Evolutionary conservation across 2,329 filamentous ascomycete genomes (phyloP).

Genomic region (Phaeosphaeria sp.): DNA sequence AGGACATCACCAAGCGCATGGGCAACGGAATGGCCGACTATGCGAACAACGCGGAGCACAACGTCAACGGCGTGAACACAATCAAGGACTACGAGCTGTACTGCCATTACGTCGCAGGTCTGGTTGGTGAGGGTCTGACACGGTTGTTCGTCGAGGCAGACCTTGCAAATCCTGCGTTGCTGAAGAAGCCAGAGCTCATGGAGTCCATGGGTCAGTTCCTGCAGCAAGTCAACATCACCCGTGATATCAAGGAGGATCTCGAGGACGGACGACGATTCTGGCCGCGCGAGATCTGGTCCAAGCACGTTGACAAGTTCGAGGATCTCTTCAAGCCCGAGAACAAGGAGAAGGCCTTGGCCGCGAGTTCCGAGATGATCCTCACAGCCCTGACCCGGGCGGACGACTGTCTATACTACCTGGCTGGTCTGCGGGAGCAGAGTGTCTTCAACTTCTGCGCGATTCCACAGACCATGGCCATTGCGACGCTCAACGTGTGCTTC

Average conservation of each 20-base stretch:
- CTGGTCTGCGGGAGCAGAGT: conserved; percentile 91
- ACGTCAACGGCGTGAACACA: conserved; percentile 79
- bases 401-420: conserved; percentile 97
- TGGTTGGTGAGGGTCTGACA: conserved; percentile 95
- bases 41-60: conserved; percentile 80
- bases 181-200: conserved; percentile 79
- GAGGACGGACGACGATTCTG: conserved; percentile 90
- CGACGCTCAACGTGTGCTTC: conserved; percentile 90
- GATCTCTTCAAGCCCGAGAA: conserved; percentile 87
- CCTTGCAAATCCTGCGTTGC: conserved; percentile 83
- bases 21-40: conserved; percentile 99
- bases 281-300: conserved; percentile 96
- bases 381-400: conserved; percentile 86
- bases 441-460: conserved; percentile 99
- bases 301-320: conserved; percentile 88
- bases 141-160: conserved; percentile 86
- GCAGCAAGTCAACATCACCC: conserved; percentile 98
- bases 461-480: conserved; percentile 96
- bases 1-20: conserved; percentile 93
- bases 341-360: conserved; percentile 78
- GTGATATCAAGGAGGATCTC: conserved; percentile 89
- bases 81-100: conserved; percentile 93
- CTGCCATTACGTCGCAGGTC: conserved; percentile 97
- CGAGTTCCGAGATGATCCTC: conserved; percentile 92
- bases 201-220: conserved; percentile 98